Base-by-base conservation (phyloP, 805 yeast genomes). In the Candida coleopterorum region DNA sequence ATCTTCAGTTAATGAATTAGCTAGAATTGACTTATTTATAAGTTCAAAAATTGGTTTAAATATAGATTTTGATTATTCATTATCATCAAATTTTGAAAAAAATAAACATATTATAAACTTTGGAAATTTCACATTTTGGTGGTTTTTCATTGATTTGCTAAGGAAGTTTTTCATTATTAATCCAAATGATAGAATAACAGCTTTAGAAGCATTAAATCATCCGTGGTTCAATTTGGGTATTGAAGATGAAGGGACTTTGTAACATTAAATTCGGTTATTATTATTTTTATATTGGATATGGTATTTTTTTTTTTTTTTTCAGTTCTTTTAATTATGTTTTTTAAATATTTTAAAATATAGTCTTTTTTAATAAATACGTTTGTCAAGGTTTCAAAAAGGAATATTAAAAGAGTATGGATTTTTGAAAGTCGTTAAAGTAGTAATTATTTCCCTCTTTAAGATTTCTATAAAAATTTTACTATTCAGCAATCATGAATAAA, bases 81-180 rank as follows among this genome's bases (percentile, higher is more conserved):
- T 67, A 29, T 62, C 64, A 35, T 53, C 50, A 25, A 68, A 67
- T 44, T 67, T 53, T 41, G 62, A 60, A 20, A 56, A 54, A 40
- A 63, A 66, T 40, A 58, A 55, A 43, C 56, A 60, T 39, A 60
- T 48, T 68, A 79, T 60, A 56, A 68, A 56, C 41, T 68, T 68
- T 49, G 83, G 82, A 29, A 76, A 79, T 38, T 82, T 82, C 54
- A 70, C 76, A 30, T 87, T 87, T 58, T 89, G 97, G 96, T 83
- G 75, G 67, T 74, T 74, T 59, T 88, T 88, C 56, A 62, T 68
- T 31, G 72, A 68, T 40, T 50, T 68, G 34, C 48, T 67, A 18
- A 50, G 53, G 22, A 62, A 64, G 40, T 48, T 68, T 37, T 62
- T 68, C 38, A 57, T 64, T 23, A 57, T 68, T 5, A 55, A 64